Conservation (phyloP, 164 flowering plant species). For the Brasenia schreberi region DNA sequence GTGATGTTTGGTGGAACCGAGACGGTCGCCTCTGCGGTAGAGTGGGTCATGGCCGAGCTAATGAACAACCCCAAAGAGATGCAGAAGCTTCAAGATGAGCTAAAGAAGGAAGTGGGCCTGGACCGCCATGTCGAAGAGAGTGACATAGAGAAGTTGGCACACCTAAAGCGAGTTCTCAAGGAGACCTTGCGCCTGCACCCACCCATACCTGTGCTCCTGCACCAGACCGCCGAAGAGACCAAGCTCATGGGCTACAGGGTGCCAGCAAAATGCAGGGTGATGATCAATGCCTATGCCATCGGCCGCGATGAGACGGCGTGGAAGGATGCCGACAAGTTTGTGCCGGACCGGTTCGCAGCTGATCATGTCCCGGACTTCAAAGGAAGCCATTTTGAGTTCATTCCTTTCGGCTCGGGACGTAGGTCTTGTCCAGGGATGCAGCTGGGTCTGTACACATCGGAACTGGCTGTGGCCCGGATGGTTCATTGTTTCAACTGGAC, state of each 20-base stretch:
- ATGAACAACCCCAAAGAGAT: constrained; percentile 49
- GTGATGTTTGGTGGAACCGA: constrained; percentile 94
- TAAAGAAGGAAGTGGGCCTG: constrained; percentile 42
- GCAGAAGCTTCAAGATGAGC: constrained; percentile 48
- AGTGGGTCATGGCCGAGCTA: constrained; percentile 80
- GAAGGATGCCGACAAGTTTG: constrained; percentile 51
- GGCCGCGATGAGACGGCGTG: constrained; percentile 48
- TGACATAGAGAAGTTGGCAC: constrained; percentile 59
- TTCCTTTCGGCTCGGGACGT: constrained; percentile 88
- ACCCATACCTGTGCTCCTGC: constrained; percentile 80
- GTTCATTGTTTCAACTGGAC: constrained; percentile 64
- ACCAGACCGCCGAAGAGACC: constrained; percentile 57
- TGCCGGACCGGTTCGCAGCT: constrained; percentile 39
- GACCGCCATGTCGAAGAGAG: constrained; percentile 40
- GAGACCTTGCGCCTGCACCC: constrained; percentile 84
- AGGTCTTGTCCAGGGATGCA: constrained; percentile 88
- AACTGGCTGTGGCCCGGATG: constrained; percentile 50
- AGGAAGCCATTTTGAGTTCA: constrained; percentile 59
- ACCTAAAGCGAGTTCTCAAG: constrained; percentile 36
- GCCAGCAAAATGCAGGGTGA: constrained; percentile 46
- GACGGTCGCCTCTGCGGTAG: constrained; percentile 86
- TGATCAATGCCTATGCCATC: constrained; percentile 67
- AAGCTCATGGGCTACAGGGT: constrained; percentile 49
- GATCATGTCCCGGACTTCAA: constrained; percentile 47
- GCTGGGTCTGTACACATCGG: constrained; percentile 56